Evolutionary conservation across 1,139 yeast species (phyloP), one percentile per base, ranked within the genome.

Genomic region (Kodamaea plutei): DNA sequence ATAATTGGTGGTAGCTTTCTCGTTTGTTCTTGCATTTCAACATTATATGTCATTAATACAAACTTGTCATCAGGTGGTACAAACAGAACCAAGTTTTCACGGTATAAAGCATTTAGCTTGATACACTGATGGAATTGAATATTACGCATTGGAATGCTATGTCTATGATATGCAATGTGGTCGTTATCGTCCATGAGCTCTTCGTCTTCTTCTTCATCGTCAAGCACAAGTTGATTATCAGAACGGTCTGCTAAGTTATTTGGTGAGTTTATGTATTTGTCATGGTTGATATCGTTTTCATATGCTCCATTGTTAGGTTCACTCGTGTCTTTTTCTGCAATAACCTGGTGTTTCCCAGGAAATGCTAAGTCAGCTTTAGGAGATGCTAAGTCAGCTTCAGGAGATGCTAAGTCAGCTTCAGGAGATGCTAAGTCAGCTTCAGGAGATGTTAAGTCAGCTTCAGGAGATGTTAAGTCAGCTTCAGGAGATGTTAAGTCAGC

Each of bases 91-190:
- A 66, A 41, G 40, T 64, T 64, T 9, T 64, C 58, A 13, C 55
- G 46, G 41, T 67, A 65, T 9, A 68, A 50, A 10, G 65, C 47
- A 13, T 61, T 59, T 16, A 68, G 47, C 36, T 66, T 61, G 4
- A 66, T 64, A 44, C 73, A 68, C 48, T 67, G 74, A 33, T 68
- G 73, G 37, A 65, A 68, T 43, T 64, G 73, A 25, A 65, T 64
- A 38, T 64, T 64, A n/a, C 63, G 44, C 15, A 66, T 57, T 2
- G 72, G 71, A 2, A 62, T 55, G 25, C 48, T 41, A 17, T 39
- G 45, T 18, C 37, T 37, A 15, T 29, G 25, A n/a, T n/a, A n/a
- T n/a, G n/a, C n/a, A n/a, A n/a, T n/a, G n/a, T n/a, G 23, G 13
- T 17, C 11, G 12, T 16, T 15, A 9, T 25, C 24, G 24, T 21